Evolutionary conservation across 257 asterid species (phyloP).

Genomic region (Scutellaria barbata): DNA sequence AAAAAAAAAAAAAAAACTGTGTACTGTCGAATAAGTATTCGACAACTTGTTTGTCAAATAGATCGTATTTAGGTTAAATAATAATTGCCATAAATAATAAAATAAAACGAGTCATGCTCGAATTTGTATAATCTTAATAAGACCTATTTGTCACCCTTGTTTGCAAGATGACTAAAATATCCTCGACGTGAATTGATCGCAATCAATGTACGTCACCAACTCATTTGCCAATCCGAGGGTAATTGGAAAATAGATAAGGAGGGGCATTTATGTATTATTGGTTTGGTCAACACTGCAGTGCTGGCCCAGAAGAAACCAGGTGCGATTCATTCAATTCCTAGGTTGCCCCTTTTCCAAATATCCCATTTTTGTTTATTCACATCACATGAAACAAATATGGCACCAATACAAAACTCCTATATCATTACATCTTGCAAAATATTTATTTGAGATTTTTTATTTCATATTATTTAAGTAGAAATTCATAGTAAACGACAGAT

Average conservation of each 20-base stretch:
- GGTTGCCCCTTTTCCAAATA: conserved; percentile 39
- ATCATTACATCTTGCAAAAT: not conserved
- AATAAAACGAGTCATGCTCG: too few species aligned
- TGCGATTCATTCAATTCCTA: conserved; percentile 41
- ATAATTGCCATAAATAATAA: too few species aligned
- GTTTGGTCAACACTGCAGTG: conserved; percentile 39
- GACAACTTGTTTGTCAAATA: too few species aligned
- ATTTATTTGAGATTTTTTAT: not conserved
- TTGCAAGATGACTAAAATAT: not conserved
- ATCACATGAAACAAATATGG: conserved; percentile 32
- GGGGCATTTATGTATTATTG: conserved; percentile 19
- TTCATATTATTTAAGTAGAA: too few species aligned
- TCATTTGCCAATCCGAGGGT: too few species aligned
- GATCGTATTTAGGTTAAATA: too few species aligned
- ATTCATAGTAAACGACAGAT: not conserved
- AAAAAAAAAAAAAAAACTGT: too few species aligned
- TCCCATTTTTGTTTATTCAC: conserved; percentile 27
- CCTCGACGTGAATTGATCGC: conserved; percentile 24
- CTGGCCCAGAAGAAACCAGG: conserved; percentile 29
- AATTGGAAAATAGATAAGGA: conserved; percentile 27
- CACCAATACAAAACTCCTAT: conserved; percentile 28
- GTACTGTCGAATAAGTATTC: too few species aligned
- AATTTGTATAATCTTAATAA: too few species aligned
- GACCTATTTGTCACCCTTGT: not conserved
- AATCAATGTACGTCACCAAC: conserved; percentile 34